Percentiles rank a stretch among this genome's conserved stretches.
Conservation (phyloP, 2,329 filamentous ascomycete genomes). For the Waltergamsia citrina region DNA sequence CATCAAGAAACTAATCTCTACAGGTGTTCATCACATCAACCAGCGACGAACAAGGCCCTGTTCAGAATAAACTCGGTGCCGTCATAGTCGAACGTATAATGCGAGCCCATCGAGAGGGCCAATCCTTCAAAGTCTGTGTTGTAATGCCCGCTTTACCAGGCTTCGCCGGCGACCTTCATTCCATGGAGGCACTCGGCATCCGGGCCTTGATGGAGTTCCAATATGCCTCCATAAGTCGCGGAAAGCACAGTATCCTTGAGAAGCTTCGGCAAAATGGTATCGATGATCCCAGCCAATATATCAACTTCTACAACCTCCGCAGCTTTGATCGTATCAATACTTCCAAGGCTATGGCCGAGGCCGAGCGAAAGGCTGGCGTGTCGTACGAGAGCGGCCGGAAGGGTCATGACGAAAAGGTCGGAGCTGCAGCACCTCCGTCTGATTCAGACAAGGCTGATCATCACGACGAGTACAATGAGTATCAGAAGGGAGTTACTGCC, state of each 20-base stretch:
- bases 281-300: slow-evolving; percentile 59
- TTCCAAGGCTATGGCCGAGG: slow-evolving; percentile 48
- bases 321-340: slow-evolving; percentile 79
- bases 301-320: slow-evolving; percentile 76
- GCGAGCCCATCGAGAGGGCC: slow-evolving; percentile 53
- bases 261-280: slow-evolving; percentile 59
- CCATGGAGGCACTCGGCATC: slow-evolving; percentile 64
- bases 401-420: slow-evolving; percentile 51
- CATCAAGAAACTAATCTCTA: too few relatives aligned
- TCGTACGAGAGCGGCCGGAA: slow-evolving; percentile 57
- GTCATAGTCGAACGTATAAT: slow-evolving; percentile 72
- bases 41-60: slow-evolving; percentile 56
- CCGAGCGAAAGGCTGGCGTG: slow-evolving; percentile 55
- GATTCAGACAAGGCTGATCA: slow-evolving; percentile 23
- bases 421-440: slow-evolving; percentile 22
- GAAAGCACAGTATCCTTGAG: slow-evolving; percentile 71
- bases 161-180: slow-evolving; percentile 71
- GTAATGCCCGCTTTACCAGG: slow-evolving; percentile 73
- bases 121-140: slow-evolving; percentile 67
- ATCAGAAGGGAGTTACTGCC: slow-evolving; percentile 59
- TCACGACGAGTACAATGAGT: slow-evolving; percentile 48
- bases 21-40: slow-evolving; percentile 85
- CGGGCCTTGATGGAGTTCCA: slow-evolving; percentile 86
- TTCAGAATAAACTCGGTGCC: slow-evolving; percentile 69
- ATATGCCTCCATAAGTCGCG: slow-evolving; percentile 70